Evolutionary conservation across 495 filamentous ascomycete species (phyloP).

Genomic region (Podospora australis): DNA sequence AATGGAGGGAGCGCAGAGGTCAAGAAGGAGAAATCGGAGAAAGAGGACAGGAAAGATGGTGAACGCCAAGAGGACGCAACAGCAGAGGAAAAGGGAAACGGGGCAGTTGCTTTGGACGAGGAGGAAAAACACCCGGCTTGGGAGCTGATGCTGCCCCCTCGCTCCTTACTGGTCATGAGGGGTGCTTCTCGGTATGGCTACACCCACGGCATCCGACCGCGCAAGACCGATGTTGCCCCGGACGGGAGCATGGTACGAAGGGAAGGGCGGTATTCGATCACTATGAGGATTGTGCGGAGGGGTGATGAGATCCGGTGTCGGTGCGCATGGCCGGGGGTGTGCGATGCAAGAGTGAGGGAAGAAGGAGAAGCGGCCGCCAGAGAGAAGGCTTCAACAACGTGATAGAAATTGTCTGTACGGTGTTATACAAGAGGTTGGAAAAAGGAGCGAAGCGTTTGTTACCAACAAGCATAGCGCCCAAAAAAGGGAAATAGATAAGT

Average conservation of each 20-base stretch:
- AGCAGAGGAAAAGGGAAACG: background rate
- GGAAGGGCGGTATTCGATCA: constrained; percentile 25
- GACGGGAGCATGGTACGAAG: constrained; percentile 15
- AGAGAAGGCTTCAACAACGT: too few species aligned
- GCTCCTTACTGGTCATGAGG: constrained; percentile 26
- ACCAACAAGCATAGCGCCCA: too few species aligned
- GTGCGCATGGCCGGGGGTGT: constrained; percentile 25
- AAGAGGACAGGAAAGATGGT: background rate
- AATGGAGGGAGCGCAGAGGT: too few species aligned
- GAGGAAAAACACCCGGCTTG: constrained; percentile 12
- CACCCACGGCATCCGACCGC: constrained; percentile 23
- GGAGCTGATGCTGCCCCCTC: constrained; percentile 22
- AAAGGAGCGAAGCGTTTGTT: too few species aligned
- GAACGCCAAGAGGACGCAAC: background rate
- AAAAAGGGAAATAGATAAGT: too few species aligned
- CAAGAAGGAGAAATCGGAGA: background rate
- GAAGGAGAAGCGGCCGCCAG: constrained; percentile 5
- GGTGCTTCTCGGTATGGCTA: constrained; percentile 26
- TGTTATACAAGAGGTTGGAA: too few species aligned
- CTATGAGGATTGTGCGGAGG: constrained; percentile 21
- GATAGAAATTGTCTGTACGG: too few species aligned
- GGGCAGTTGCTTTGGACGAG: background rate
- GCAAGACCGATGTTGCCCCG: constrained; percentile 27
- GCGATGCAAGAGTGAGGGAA: constrained; percentile 25
- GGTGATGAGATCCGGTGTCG: constrained; percentile 19